phyloP scores from a whole-genome alignment of 768 basidiomycete species.

The Suillus cothurnatus region DNA sequence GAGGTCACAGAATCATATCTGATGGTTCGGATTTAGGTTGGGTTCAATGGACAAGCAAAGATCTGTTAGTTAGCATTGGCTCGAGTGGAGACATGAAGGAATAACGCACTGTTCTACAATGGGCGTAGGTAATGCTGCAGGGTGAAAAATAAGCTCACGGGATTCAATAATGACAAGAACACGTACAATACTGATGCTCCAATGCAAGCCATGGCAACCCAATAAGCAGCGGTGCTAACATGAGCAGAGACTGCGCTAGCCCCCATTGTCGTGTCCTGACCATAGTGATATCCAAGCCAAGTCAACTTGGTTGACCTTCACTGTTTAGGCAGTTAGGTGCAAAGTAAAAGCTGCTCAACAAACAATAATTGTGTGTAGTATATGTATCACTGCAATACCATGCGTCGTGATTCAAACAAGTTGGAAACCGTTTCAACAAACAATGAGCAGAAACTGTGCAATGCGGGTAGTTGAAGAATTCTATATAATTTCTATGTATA shows the following conservation, averaged over 20 bases:
- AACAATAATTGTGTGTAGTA: neutral
- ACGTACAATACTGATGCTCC: slow-evolving; percentile 51
- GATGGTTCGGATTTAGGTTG: neutral
- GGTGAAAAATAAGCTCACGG: neutral
- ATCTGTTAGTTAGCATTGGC: neutral
- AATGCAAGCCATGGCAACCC: slow-evolving; percentile 49
- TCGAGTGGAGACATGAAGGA: neutral
- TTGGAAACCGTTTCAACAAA: neutral
- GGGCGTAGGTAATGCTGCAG: slow-evolving; percentile 58
- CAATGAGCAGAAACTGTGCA: neutral
- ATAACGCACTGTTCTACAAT: slow-evolving; percentile 51
- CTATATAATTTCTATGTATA: no score
- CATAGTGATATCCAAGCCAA: neutral
- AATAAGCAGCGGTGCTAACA: slow-evolving; percentile 56
- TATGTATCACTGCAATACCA: neutral
- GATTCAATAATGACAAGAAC: neutral
- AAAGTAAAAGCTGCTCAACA: neutral
- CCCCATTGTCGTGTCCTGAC: slow-evolving; percentile 46
- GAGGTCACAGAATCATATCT: slow-evolving; percentile 53
- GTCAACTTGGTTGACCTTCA: neutral
- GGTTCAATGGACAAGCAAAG: neutral
- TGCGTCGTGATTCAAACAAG: neutral
- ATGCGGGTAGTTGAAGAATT: no score
- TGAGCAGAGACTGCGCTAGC: slow-evolving; percentile 56
- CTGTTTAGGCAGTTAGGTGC: neutral